phyloP scores from a whole-genome alignment of 345 rosid species.

The Arabidopsis suecica region DNA sequence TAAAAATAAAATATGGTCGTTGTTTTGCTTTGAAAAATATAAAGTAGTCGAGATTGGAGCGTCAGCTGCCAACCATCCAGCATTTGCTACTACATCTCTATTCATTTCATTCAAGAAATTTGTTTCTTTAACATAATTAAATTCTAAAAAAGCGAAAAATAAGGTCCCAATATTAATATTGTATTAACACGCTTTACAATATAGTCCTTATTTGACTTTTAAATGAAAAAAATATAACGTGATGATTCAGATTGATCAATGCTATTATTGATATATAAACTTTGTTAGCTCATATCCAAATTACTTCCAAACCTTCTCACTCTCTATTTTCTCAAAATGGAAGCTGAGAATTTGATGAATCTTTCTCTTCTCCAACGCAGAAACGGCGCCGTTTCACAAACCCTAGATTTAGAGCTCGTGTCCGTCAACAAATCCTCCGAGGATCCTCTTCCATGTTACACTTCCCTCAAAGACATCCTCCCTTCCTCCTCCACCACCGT shows the following conservation, averaged over 20 bases:
- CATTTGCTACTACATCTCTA: slow-evolving; percentile 13
- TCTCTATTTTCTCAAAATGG: slow-evolving; percentile 33
- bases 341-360: slow-evolving; percentile 29
- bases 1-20: neutral
- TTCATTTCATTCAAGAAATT: slow-evolving; percentile 5
- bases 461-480: slow-evolving; percentile 79
- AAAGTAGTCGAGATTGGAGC: slow-evolving; percentile 38
- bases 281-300: slow-evolving; percentile 25
- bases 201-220: slow-evolving; percentile 38
- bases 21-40: slow-evolving; percentile 33
- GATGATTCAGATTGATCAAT: slow-evolving; percentile 4
- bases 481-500: slow-evolving; percentile 51
- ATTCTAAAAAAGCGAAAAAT: neutral
- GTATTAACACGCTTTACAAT: slow-evolving; percentile 24
- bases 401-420: slow-evolving; percentile 48
- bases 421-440: slow-evolving; percentile 42
- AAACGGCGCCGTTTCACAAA: slow-evolving; percentile 37
- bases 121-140: neutral
- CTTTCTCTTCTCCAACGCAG: slow-evolving; percentile 44
- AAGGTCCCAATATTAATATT: slow-evolving; percentile 14
- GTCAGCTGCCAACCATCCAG: slow-evolving; percentile 22
- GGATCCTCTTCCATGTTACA: slow-evolving; percentile 52
- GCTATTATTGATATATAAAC: slow-evolving; percentile 14
- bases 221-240: slow-evolving; percentile 11
- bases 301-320: slow-evolving; percentile 15